Conservation (phyloP, 345 rosid genomes). For the Gynandropsis gynandra region DNA sequence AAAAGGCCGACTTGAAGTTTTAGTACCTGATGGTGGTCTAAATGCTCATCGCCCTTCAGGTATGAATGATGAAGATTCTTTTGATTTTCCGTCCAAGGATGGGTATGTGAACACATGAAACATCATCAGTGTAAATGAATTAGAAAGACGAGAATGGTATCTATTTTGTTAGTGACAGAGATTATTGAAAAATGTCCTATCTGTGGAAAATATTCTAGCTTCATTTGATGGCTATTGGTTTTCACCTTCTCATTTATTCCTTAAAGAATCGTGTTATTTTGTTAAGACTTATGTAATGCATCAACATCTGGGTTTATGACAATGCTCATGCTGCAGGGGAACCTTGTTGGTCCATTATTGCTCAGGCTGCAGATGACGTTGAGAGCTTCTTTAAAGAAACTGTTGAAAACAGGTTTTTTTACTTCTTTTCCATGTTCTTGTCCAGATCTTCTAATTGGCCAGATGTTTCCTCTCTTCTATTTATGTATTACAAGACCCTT, state of each 20-base stretch:
- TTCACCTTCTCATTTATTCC: not conserved
- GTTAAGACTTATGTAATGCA: not conserved
- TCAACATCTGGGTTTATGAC: not conserved
- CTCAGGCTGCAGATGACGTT: slow-evolving; percentile 53
- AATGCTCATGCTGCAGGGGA: slow-evolving; percentile 49
- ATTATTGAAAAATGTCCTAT: not conserved
- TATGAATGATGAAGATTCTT: slow-evolving; percentile 18
- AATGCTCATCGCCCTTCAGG: slow-evolving; percentile 54
- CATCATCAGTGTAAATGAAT: not conserved
- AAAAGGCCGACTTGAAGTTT: slow-evolving; percentile 77
- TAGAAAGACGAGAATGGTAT: not conserved
- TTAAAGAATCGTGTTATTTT: not conserved
- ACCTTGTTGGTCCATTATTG: slow-evolving; percentile 70
- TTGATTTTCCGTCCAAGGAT: not conserved
- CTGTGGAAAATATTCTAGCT: not conserved
- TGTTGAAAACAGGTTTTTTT: slow-evolving; percentile 69
- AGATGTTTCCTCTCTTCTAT: slow-evolving; percentile 3
- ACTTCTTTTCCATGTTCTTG: slow-evolving; percentile 14
- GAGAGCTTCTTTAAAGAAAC: slow-evolving; percentile 82
- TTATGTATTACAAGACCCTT: not conserved
- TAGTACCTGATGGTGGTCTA: slow-evolving; percentile 74
- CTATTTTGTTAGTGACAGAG: not conserved
- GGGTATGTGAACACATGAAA: not conserved
- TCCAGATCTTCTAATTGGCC: not conserved
- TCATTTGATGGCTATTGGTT: not conserved